Evolutionary conservation across 2,329 filamentous ascomycete species (phyloP).

Genomic region (Penicillium sp.): DNA sequence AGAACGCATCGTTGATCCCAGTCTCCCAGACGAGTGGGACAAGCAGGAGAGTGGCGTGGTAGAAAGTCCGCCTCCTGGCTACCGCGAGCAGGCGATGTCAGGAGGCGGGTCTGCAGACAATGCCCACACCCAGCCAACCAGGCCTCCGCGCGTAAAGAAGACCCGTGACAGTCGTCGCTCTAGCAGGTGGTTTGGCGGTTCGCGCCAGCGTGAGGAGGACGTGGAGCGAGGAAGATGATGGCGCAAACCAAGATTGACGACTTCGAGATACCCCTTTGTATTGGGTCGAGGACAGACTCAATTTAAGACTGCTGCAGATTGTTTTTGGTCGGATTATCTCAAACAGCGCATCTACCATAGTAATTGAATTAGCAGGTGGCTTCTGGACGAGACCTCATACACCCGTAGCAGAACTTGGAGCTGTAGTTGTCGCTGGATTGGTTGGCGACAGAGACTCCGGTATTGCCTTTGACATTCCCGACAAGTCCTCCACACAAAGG

Average conservation of each 20-base stretch:
- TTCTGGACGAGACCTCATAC: conserved; percentile 42
- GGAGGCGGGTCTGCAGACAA: conserved; percentile 14
- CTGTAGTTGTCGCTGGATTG: conserved; percentile 56
- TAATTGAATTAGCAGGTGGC: conserved; percentile 23
- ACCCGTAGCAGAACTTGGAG: conserved; percentile 46
- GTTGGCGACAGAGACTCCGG: conserved; percentile 49
- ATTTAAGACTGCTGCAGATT: neutral
- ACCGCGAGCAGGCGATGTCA: conserved; percentile 20
- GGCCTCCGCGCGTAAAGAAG: conserved; percentile 27
- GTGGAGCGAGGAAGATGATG: conserved; percentile 29
- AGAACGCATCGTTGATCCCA: conserved; percentile 33
- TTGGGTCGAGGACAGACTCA: conserved; percentile 4
- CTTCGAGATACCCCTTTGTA: conserved; percentile 13
- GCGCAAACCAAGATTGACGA: neutral
- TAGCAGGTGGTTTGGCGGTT: conserved; percentile 34
- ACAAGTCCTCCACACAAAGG: conserved; percentile 70
- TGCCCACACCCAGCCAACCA: conserved; percentile 14
- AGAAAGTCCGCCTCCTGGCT: conserved; percentile 27
- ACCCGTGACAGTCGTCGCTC: conserved; percentile 27
- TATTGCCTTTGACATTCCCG: conserved; percentile 62
- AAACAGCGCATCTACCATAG: neutral
- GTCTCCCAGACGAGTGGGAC: conserved; percentile 42
- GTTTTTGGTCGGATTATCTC: conserved; percentile 3
- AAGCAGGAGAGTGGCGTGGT: conserved; percentile 32
- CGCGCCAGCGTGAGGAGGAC: conserved; percentile 29